Conservation (phyloP, 805 yeast genomes). For the Wickerhamiella shivajii region DNA sequence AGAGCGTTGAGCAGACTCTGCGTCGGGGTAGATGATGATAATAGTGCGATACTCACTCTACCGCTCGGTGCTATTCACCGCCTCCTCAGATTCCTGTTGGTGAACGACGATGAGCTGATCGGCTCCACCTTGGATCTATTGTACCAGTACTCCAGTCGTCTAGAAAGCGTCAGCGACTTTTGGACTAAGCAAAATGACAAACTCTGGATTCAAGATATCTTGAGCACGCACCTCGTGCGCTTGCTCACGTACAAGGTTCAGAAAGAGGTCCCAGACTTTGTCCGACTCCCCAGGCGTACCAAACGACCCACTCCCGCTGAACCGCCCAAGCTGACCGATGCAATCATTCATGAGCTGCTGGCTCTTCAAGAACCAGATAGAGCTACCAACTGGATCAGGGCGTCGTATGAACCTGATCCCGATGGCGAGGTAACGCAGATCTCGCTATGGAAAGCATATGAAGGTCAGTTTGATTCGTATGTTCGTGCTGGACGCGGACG, state of each 20-base stretch:
- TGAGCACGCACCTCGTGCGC: slow-evolving; percentile 48
- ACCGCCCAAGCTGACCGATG: slow-evolving; percentile 45
- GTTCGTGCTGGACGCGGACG: slow-evolving; percentile 36
- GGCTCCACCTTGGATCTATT: slow-evolving; percentile 67
- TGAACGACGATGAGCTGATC: slow-evolving; percentile 56
- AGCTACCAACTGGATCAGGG: slow-evolving; percentile 88
- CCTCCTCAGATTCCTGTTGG: slow-evolving; percentile 42
- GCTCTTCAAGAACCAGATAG: slow-evolving; percentile 70
- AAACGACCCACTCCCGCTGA: slow-evolving; percentile 51
- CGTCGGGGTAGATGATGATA: slow-evolving; percentile 46
- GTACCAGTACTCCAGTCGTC: slow-evolving; percentile 61
- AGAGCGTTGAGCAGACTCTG: slow-evolving; percentile 69
- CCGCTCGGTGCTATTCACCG: slow-evolving; percentile 35
- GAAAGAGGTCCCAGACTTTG: slow-evolving; percentile 24
- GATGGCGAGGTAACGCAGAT: slow-evolving; percentile 88
- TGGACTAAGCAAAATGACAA: slow-evolving; percentile 26
- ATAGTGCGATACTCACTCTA: slow-evolving; percentile 37
- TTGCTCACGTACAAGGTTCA: slow-evolving; percentile 37
- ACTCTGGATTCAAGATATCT: slow-evolving; percentile 22
- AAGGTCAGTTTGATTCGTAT: slow-evolving; percentile 60
- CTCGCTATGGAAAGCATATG: slow-evolving; percentile 90
- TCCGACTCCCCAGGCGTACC: slow-evolving; percentile 26
- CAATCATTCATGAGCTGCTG: slow-evolving; percentile 45
- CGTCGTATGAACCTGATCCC: slow-evolving; percentile 66
- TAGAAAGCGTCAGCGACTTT: slow-evolving; percentile 39